Base-by-base conservation (phyloP, 2,329 filamentous ascomycete species). In the Cyphellophora attinorum region DNA sequence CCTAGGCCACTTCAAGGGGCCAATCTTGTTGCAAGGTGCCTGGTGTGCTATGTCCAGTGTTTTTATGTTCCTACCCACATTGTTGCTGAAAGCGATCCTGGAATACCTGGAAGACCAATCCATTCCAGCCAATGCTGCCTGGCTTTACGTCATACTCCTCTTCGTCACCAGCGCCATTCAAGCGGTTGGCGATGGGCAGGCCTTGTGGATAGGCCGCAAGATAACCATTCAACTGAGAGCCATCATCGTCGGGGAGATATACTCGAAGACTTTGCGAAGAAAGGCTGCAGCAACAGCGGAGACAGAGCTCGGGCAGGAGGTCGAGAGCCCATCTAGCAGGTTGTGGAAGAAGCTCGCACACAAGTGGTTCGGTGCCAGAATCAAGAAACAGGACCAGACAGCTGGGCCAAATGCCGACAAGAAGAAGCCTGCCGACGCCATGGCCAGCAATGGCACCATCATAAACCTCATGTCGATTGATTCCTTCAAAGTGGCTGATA, bases 381-480 rank as follows among this genome's bases (percentile, higher is more conserved):
- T 39, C 14, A 51, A 55, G 30, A 35, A 42, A 4, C 46, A 50
- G 17, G 38, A 38, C 5, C 44, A 49, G 12, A 18, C 31, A 4
- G 31, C 33, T 3, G 45, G 39, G 32, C 21, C 21, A 25, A 44
- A 47, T 16, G 48, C 52, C 18, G 46, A 28, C 51, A 18, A 15
- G 27, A 19, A 28, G 3, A 19, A 27, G 12, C 6, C 31, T 11
- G 16, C 11, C 13, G 79, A 85, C 42, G 73, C 81, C 38, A 85
- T 93, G 61, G 89, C 86, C 25, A 95, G 91, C 41, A 72, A 93
- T 33, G 91, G 93, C 43, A 93, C 91, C n/a, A 95, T 98, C 52
- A 98, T 98, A 65, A 98, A 96, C 58, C 68, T 98, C 46, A 98
- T 98, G 91, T 93, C 91, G 8, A 93, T 98, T 27, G 93, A 98